Evolutionary conservation across 805 yeast genomes (phyloP).

Genomic region (Teunomyces tritomae): DNA sequence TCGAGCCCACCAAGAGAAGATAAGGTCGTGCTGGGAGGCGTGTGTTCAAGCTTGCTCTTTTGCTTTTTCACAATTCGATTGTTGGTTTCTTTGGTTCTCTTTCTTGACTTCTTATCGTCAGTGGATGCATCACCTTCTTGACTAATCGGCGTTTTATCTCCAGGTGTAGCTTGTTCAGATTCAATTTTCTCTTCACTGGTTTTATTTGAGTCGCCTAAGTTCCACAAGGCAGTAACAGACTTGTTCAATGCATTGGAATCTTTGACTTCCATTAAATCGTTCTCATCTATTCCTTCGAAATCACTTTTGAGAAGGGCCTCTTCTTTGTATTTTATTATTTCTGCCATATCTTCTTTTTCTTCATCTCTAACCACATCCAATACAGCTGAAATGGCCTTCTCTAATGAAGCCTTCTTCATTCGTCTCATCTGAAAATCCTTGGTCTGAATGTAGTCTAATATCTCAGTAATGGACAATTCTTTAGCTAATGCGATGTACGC

Average conservation of each 20-base stretch:
- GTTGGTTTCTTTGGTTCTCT: slow-evolving; percentile 49
- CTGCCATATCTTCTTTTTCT: slow-evolving; percentile 55
- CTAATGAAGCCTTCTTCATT: slow-evolving; percentile 62
- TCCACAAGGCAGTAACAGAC: slow-evolving; percentile 74
- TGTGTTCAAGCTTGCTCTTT: slow-evolving; percentile 51
- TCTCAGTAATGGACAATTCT: slow-evolving; percentile 51
- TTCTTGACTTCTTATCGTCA: slow-evolving; percentile 40
- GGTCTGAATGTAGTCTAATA: slow-evolving; percentile 56
- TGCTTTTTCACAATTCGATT: slow-evolving; percentile 27
- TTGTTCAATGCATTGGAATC: slow-evolving; percentile 73
- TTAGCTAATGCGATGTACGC: slow-evolving; percentile 57
- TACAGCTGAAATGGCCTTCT: slow-evolving; percentile 61
- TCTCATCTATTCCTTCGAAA: slow-evolving; percentile 37
- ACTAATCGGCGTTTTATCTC: background rate
- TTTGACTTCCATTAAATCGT: slow-evolving; percentile 59
- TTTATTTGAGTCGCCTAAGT: slow-evolving; percentile 12
- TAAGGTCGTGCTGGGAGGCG: slow-evolving; percentile 67
- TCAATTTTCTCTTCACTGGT: slow-evolving; percentile 13
- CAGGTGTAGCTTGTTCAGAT: slow-evolving; percentile 14
- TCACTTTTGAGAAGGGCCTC: slow-evolving; percentile 30
- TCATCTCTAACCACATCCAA: slow-evolving; percentile 55
- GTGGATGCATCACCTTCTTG: background rate
- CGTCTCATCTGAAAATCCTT: slow-evolving; percentile 68
- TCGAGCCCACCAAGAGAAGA: slow-evolving; percentile 88
- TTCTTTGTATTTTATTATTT: slow-evolving; percentile 10